Conservation (phyloP, 139 green algal genomes). For the Eudorina sp. region DNA sequence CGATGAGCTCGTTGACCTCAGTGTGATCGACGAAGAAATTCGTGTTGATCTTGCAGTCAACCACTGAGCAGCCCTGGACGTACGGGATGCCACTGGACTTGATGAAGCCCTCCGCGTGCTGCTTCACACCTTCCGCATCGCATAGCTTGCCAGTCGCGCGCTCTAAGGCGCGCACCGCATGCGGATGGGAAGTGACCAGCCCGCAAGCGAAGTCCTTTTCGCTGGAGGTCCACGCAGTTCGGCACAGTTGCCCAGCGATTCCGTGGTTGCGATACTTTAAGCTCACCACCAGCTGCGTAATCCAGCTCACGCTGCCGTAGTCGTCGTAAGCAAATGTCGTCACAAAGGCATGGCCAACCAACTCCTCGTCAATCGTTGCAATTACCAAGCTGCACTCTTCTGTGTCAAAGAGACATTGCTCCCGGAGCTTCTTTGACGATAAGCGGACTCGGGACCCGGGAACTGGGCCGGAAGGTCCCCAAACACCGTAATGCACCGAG, state of each 20-base stretch:
- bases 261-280: neutral
- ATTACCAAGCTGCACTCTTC: neutral
- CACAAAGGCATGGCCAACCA: neutral
- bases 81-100: neutral
- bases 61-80: neutral
- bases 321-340: neutral
- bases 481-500: neutral
- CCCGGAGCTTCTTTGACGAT: neutral
- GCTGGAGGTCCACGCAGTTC: neutral
- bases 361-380: neutral
- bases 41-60: neutral
- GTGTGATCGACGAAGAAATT: slow-evolving; percentile 1
- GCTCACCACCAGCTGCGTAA: slow-evolving; percentile 10
- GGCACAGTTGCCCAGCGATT: neutral
- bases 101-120: neutral
- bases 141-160: neutral
- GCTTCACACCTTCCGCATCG: neutral
- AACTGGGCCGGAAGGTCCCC: neutral
- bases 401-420: neutral
- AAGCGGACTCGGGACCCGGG: neutral
- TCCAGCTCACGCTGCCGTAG: neutral
- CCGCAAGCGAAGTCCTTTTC: neutral
- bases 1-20: neutral
- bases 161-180: neutral
- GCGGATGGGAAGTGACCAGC: neutral